A percentile compares a stretch with the other conserved stretches of the same genome.
Evolutionary conservation across 169 alveolate genomes (phyloP).

Genomic region (Plasmodium knowlesi): DNA sequence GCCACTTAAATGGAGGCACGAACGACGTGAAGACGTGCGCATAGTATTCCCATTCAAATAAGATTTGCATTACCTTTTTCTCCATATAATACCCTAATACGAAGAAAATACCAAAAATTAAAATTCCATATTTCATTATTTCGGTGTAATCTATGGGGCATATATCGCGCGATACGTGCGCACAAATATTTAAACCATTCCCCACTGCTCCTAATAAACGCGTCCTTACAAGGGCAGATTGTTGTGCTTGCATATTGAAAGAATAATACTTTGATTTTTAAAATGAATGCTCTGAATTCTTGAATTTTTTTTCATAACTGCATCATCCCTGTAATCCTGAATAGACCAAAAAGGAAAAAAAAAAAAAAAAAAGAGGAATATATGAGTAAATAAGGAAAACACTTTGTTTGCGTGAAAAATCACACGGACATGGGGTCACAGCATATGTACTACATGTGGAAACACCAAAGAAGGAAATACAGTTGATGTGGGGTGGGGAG

Average conservation of each 20-base stretch:
- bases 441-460: too few relatives aligned
- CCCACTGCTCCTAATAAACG: not conserved
- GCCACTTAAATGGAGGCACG: not conserved
- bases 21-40: not conserved
- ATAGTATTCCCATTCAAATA: not conserved
- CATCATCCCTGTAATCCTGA: not conserved
- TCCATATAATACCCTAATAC: conserved; percentile 9
- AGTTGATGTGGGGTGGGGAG: too few relatives aligned
- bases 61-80: not conserved
- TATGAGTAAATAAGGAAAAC: not conserved
- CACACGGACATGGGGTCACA: not conserved
- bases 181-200: not conserved
- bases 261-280: not conserved
- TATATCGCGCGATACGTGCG: not conserved
- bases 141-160: not conserved
- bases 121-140: not conserved
- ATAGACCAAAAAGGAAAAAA: not conserved
- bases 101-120: conserved; percentile 6
- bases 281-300: not conserved
- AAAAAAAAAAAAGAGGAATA: not conserved
- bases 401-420: not conserved
- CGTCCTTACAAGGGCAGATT: conserved; percentile 4
- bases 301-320: not conserved
- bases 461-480: too few relatives aligned
- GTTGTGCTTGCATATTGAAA: not conserved